Percentiles rank a stretch among this genome's conserved stretches.
Conservation (phyloP, 371 early-diverging fungal species). For the Gilbertella persicaria region DNA sequence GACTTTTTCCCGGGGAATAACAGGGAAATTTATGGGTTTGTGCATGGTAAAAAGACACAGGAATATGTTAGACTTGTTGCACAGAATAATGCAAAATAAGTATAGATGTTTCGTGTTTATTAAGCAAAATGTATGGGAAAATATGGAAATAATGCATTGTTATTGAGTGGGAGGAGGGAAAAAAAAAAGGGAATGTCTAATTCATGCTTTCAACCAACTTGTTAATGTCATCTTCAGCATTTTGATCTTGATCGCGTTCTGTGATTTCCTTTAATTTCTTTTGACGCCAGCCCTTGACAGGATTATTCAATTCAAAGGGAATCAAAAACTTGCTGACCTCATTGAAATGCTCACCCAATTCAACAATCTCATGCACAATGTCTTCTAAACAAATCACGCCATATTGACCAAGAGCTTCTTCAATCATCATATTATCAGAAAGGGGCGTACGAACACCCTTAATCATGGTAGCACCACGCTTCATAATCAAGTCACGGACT, state of each 20-base stretch:
- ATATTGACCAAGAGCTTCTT: conserved; percentile 89
- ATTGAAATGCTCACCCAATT: conserved; percentile 84
- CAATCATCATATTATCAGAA: conserved; percentile 94
- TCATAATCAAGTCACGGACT: conserved; percentile 98
- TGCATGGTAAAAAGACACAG: not conserved
- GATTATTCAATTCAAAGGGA: conserved; percentile 98
- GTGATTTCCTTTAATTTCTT: conserved; percentile 95
- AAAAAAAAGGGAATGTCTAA: conserved; percentile 49
- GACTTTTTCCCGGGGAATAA: no score
- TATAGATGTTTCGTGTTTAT: no score
- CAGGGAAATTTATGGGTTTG: not conserved
- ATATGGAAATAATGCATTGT: no score
- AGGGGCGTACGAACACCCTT: conserved; percentile 94
- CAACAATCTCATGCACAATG: conserved; percentile 97
- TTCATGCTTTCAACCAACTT: conserved; percentile 95
- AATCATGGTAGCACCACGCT: conserved; percentile 97
- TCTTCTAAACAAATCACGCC: conserved; percentile 99
- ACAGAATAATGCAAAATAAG: no score
- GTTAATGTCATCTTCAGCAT: conserved; percentile 96
- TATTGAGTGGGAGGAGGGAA: no score
- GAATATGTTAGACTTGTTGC: no score
- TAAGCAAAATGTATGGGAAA: no score
- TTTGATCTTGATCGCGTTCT: conserved; percentile 89
- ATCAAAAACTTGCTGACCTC: conserved; percentile 93
- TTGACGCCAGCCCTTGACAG: conserved; percentile 94